Percentiles rank a stretch among this genome's conserved stretches.
phyloP scores from a whole-genome alignment of 257 asterid genomes.

The Scutellaria baicalensis region DNA sequence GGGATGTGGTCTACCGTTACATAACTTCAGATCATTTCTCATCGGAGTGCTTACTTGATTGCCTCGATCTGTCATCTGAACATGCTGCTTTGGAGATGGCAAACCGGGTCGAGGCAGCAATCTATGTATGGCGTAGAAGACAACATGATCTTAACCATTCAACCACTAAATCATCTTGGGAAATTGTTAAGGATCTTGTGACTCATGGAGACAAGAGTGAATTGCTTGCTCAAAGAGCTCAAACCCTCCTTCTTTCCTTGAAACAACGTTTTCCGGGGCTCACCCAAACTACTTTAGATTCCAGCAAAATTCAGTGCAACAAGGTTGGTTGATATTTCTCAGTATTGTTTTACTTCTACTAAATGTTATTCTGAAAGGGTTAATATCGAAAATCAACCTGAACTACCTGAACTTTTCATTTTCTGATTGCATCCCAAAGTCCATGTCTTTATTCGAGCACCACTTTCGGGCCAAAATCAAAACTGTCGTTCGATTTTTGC shows the following conservation, averaged over 20 bases:
- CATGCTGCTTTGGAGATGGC: slow-evolving; percentile 80
- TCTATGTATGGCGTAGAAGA: slow-evolving; percentile 63
- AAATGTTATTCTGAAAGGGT: too few relatives aligned
- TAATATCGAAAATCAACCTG: too few relatives aligned
- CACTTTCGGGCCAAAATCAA: too few relatives aligned
- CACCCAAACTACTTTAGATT: slow-evolving; percentile 68
- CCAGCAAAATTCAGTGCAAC: slow-evolving; percentile 79
- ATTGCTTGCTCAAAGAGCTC: slow-evolving; percentile 75
- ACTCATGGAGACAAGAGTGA: slow-evolving; percentile 67
- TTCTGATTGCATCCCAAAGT: too few relatives aligned
- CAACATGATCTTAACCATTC: slow-evolving; percentile 42
- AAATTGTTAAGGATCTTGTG: slow-evolving; percentile 68
- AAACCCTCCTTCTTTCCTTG: slow-evolving; percentile 61
- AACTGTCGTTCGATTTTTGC: too few relatives aligned
- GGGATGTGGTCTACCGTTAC: slow-evolving; percentile 80
- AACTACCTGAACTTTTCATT: too few relatives aligned
- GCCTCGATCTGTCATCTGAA: slow-evolving; percentile 82
- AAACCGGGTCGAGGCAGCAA: slow-evolving; percentile 88
- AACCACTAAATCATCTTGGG: slow-evolving; percentile 84
- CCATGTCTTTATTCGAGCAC: too few relatives aligned
- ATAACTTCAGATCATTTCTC: slow-evolving; percentile 84
- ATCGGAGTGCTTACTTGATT: slow-evolving; percentile 80
- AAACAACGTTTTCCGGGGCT: slow-evolving; percentile 77
- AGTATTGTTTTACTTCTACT: background rate
- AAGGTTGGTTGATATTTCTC: slow-evolving; percentile 61